Evolutionary conservation across 2,329 filamentous ascomycete species (phyloP), one percentile per base, ranked within the genome.

Genomic region (Endothia cerciana): DNA sequence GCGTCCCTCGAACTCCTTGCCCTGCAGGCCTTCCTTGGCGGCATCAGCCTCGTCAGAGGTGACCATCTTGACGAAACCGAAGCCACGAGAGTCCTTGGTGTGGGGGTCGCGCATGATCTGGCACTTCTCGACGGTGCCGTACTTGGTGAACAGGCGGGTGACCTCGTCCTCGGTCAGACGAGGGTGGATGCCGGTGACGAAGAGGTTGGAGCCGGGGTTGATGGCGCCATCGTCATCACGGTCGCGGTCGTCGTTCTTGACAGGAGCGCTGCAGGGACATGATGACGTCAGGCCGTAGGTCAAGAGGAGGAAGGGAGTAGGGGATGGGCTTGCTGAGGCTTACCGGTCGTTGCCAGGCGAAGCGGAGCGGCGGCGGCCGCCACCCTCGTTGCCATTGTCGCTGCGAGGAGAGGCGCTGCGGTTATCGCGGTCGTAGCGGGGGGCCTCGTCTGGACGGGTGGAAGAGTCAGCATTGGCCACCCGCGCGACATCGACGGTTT

Each of bases 61-160:
- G 68, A 93, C 89, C 94, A 99, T 98, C 85, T 99, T 98, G 78
- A 99, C 95, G 82, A 99, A 99, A 65, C 95, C 95, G 72, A 99
- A 99, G 71, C 95, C 95, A 80, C 95, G 95, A 73, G 94, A 98
- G 81, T 99, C 95, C 82, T 97, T 97, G 75, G 92, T 96, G 80
- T 99, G 95, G 69, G 95, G 95, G 77, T 99, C 95, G 75, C 94
- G 89, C 95, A 99, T 99, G 82, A 99, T 99, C 79, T 97, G 96
- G 83, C 94, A 98, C 82, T 96, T 98, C 82, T 98, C 94, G 62
- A 99, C 95, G 77, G 97, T 93, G 72, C 95, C 95, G 75, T 98
- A 98, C 82, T 98, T 99, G 82, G 97, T 93, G 76, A 99, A 99
- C 71, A 99, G 89, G 78, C 93, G 93, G 63, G 91, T 91, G 69